Evolutionary conservation across 1,284 basidiomycete genomes (phyloP), one percentile per base, ranked within the genome.

Genomic region (Ustilago tritici): DNA sequence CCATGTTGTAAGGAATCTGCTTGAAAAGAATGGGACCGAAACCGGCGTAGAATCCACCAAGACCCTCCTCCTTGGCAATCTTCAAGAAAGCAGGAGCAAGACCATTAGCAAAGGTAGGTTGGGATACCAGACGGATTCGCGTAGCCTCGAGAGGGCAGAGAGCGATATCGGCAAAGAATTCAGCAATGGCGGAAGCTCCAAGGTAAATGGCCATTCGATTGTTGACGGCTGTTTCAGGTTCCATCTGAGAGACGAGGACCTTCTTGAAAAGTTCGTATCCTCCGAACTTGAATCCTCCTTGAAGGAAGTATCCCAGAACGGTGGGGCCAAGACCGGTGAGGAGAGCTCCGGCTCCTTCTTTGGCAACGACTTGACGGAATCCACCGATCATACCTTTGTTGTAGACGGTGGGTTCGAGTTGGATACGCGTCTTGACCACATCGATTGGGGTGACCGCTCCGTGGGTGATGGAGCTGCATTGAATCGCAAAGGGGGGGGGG

Each of bases 381-480:
- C 79, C 80, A 49, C 79, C 82, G 47, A 85, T 71, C 82, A 85
- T 85, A 63, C 84, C 84, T 87, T 87, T 88, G 88, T 89, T 89
- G 89, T 89, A 89, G 61, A 87, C 86, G 84, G 87, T 85, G 70
- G 87, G 86, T 88, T 92, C 83, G 58, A 94, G 94, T 92, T 98
- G 95, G 92, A 98, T 97, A 89, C 95, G 94, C 87, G 95, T 97
- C 90, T 98, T 97, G 78, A 85, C 83, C 47, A 82, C 82, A 82
- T 82, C 80, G 67, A 81, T 73, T 28, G 80, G 82, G 31, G 82
- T 84, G 59, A 85, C 70, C 56, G 82, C 84, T 73, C 95, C 95
- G 88, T 98, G 95, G 81, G 95, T 97, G 87, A 95, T 68, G 88
- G 95, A 94, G 85, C 95, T 82, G 68, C 10, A 46, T 40, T 12